Percentiles rank a stretch among this genome's conserved stretches.
phyloP scores from a whole-genome alignment of 2,329 filamentous ascomycete genomes.

The Xylaria arbuscula region DNA sequence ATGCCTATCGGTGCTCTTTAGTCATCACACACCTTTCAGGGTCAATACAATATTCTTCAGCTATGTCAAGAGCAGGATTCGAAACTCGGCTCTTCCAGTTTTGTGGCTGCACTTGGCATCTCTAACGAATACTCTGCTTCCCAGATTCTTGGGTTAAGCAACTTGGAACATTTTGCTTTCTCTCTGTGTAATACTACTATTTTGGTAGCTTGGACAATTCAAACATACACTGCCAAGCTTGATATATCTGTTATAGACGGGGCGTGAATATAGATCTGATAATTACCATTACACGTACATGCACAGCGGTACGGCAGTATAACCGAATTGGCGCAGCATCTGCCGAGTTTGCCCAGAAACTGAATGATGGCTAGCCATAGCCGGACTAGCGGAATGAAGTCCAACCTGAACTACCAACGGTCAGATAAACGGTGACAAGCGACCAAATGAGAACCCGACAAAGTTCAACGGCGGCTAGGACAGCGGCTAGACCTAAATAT shows the following conservation, averaged over 20 bases:
- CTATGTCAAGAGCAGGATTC: neutral
- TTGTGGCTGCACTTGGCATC: neutral
- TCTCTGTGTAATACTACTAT: constrained; percentile 3
- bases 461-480: neutral
- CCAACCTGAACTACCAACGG: neutral
- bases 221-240: constrained; percentile 1
- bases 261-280: neutral
- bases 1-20: neutral
- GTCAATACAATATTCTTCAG: neutral
- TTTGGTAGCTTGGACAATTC: constrained; percentile 9
- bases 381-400: neutral
- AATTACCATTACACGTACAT: neutral
- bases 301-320: neutral
- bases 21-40: neutral
- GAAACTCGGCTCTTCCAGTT: neutral
- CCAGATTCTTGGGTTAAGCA: neutral
- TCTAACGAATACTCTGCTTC: constrained; percentile 5
- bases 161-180: neutral
- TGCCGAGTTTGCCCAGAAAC: neutral
- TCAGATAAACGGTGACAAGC: neutral
- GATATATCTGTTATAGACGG: neutral
- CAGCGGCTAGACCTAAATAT: neutral
- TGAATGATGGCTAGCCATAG: neutral
- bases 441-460: neutral
- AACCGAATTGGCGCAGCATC: neutral